Conservation (phyloP, 148 eudicot species). For the Camellia granthamiana region DNA sequence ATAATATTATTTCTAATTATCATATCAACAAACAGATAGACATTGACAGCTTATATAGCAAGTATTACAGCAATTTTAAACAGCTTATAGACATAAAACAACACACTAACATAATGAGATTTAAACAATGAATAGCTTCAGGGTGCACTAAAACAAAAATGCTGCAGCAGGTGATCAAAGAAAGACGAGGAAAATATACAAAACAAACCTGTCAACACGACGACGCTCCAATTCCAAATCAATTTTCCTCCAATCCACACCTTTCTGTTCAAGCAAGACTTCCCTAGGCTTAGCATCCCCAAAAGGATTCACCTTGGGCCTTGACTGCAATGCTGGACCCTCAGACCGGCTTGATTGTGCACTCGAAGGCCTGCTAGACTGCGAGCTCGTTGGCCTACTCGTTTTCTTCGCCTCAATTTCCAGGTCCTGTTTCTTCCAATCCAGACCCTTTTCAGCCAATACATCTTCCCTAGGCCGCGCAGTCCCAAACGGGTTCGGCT, state of each 20-base stretch:
- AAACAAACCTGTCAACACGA: constrained; percentile 60
- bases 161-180: background rate
- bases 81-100: background rate
- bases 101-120: background rate
- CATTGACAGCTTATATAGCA: background rate
- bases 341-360: constrained; percentile 49
- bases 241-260: constrained; percentile 94
- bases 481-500: constrained; percentile 78
- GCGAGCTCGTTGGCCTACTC: constrained; percentile 74
- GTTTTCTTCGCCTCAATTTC: constrained; percentile 73
- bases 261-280: constrained; percentile 80
- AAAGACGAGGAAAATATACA: background rate
- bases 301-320: constrained; percentile 87
- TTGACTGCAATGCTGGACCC: constrained; percentile 30
- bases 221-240: constrained; percentile 85
- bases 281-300: constrained; percentile 99
- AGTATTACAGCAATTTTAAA: background rate
- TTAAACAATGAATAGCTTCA: background rate
- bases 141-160: background rate
- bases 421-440: constrained; percentile 76
- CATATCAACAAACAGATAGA: background rate
- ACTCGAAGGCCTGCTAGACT: constrained; percentile 68
- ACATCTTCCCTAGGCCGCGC: constrained; percentile 95
- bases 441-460: constrained; percentile 79
- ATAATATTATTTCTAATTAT: background rate